These are phyloP conservation scores for Calocera cornea DNA, from an alignment of 768 basidiomycete species.

Conservation along the genomic window DNA sequence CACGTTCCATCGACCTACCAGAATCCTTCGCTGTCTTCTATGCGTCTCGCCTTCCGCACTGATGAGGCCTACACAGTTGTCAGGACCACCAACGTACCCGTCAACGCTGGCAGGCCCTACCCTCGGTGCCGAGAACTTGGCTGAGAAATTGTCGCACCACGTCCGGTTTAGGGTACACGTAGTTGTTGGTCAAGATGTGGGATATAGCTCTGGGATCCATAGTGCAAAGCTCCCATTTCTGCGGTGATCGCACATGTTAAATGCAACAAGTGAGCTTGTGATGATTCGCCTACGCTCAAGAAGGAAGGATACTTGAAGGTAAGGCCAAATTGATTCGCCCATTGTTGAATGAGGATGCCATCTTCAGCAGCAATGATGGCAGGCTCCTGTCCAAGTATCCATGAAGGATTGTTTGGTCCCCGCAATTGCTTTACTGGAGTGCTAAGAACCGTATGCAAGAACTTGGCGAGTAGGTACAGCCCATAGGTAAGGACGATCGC, in stretches of 20 bases:
- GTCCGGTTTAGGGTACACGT: not conserved
- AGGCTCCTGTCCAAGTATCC: not conserved
- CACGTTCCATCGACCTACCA: not conserved
- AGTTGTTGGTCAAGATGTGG: not conserved
- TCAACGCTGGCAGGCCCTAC: not conserved
- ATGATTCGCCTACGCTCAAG: not conserved
- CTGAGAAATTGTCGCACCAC: not conserved
- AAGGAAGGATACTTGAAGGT: constrained; percentile 1
- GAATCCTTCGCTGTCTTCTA: not conserved
- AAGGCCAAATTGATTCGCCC: not conserved
- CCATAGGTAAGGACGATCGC: not conserved
- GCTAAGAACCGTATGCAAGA: not conserved
- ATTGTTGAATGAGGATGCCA: not conserved
- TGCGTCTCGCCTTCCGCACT: not conserved
- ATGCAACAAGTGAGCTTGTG: not conserved
- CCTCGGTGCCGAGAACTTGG: not conserved
- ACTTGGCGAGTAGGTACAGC: not conserved
- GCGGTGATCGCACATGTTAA: too few relatives aligned
- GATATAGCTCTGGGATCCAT: not conserved
- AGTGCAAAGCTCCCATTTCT: constrained; percentile 1
- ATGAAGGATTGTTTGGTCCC: not conserved
- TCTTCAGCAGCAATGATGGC: not conserved
- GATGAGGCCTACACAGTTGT: not conserved
- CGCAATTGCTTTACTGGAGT: not conserved
- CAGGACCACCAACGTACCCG: not conserved